Base-by-base conservation (phyloP, 768 basidiomycete genomes). In the Pleurotus pulmonarius region DNA sequence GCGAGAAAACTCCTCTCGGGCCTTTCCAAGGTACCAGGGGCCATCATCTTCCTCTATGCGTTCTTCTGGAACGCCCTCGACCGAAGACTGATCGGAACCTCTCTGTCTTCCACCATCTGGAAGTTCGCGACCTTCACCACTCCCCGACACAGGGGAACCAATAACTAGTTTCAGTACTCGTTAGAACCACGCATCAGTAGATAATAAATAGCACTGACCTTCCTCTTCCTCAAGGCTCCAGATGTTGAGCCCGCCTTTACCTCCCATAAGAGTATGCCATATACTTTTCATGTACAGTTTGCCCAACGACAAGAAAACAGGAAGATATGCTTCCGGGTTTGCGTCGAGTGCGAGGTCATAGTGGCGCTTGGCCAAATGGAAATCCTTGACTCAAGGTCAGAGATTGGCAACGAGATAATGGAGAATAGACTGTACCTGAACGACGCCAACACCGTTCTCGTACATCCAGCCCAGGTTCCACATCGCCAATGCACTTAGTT, bases 401-500 rank as follows among this genome's bases (percentile, higher is more conserved):
- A 55, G 25, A 26, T 13, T 29, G 11, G 34, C 34, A 8, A 44
- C 20, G 41, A 2, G 43, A 7, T 29, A 12, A 25, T n/a, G 20
- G 44, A 49, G 38, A 16, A 26, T 9, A 26, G 45, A 5, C 26
- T 46, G 59, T 59, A 91, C 92, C 79, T 90, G 88, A 22, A 90
- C 85, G 0, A 98, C 92, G 2, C 97, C 97, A 18, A 91, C 69
- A 0, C 97, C 97, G 63, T 94, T 92, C 73, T 98, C 96, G 69
- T 98, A 98, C 97, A 98, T 98, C 92, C 92, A 98, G 1, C 96
- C 97, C 9, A 98, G 73, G 65, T 98, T 97, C 94, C 94, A 98
- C 87, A 97, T 92, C 1, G 97, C 94, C 60, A 98, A 76, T 1
- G 97, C 94, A 62, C 94, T 97, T 63, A 89, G 63, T 59, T 95